A percentile compares a stretch with the other conserved stretches of the same genome.
phyloP scores from a whole-genome alignment of 257 asterid genomes.

The Nicotiana noctiflora region DNA sequence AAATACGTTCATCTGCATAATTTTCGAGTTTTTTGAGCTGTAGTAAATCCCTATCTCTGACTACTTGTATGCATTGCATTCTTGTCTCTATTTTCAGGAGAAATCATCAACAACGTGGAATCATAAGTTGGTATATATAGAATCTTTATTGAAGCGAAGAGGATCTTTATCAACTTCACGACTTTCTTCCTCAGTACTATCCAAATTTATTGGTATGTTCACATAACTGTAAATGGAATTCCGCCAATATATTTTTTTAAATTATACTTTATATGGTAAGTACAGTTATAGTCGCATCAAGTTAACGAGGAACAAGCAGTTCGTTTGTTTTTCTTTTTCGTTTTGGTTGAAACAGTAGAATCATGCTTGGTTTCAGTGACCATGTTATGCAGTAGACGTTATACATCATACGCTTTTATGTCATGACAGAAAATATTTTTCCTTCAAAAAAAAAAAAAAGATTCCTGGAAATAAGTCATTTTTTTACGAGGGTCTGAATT shows the following conservation, averaged over 20 bases:
- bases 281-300: neutral
- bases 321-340: neutral
- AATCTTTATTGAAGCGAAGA: neutral
- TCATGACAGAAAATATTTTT: no score
- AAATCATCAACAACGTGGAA: neutral
- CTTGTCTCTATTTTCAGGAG: neutral
- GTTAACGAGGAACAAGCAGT: neutral
- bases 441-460: no score
- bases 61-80: neutral
- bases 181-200: neutral
- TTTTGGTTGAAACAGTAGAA: no score
- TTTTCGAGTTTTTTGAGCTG: neutral
- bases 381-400: no score
- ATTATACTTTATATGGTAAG: neutral
- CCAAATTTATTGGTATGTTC: neutral
- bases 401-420: no score
- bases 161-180: neutral
- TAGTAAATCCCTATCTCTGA: neutral
- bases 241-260: neutral
- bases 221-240: neutral
- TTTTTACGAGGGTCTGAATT: no score
- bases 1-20: neutral
- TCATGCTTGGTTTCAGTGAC: no score
- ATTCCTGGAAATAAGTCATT: no score
- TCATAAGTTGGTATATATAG: neutral